phyloP scores from a whole-genome alignment of 2,329 filamentous ascomycete species.

The Seiridium unicorne region DNA sequence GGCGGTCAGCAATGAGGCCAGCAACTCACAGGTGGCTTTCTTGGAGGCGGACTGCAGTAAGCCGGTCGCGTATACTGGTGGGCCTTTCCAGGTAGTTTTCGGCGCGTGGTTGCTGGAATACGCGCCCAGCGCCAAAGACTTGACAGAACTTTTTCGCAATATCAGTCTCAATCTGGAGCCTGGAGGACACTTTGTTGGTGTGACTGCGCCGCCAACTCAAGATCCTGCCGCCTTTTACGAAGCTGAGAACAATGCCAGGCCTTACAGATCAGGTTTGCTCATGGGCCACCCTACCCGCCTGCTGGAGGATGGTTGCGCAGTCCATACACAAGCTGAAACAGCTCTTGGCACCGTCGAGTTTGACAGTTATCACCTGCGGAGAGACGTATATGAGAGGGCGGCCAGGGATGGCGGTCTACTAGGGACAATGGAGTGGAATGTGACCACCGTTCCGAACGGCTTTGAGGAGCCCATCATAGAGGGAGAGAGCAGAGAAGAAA shows the following conservation, averaged over 20 bases:
- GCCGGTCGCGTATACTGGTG: conserved; percentile 19
- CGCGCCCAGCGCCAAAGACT: conserved; percentile 20
- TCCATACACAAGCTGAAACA: conserved; percentile 11
- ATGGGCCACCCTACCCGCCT: background rate
- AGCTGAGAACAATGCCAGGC: background rate
- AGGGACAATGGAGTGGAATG: conserved; percentile 22
- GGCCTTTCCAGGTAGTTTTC: conserved; percentile 33
- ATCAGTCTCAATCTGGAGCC: conserved; percentile 31
- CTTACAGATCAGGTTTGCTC: background rate
- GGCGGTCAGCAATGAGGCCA: conserved; percentile 5
- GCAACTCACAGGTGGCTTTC: conserved; percentile 11
- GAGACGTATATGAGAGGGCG: conserved; percentile 24
- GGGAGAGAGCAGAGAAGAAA: background rate
- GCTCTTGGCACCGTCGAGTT: conserved; percentile 16
- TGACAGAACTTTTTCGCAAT: conserved; percentile 33
- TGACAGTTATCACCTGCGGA: conserved; percentile 24
- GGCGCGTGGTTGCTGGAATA: conserved; percentile 37
- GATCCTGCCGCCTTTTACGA: conserved; percentile 11
- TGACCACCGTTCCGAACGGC: conserved; percentile 19
- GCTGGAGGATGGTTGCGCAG: background rate
- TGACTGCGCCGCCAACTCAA: conserved; percentile 16
- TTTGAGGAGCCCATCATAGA: background rate
- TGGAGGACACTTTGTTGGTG: conserved; percentile 29
- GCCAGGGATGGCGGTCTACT: conserved; percentile 25
- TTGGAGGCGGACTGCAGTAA: conserved; percentile 24